Conservation (phyloP, 768 basidiomycete genomes). For the Leccinum variicolor region DNA sequence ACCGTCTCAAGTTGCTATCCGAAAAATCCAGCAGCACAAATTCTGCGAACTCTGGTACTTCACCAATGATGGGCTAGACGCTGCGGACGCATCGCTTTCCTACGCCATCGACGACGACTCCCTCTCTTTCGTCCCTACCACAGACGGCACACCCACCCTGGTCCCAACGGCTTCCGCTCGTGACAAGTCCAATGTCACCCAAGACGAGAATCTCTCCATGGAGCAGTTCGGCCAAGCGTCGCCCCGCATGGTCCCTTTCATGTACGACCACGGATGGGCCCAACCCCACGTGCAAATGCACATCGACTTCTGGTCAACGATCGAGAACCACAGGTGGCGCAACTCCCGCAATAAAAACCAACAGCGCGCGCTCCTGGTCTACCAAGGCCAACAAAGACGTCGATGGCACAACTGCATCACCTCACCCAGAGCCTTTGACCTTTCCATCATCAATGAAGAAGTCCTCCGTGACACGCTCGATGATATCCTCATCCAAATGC, state of each 20-base stretch:
- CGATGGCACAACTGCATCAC: not conserved
- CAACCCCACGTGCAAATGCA: not conserved
- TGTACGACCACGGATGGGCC: not conserved
- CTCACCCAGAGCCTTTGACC: not conserved
- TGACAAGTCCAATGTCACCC: not conserved
- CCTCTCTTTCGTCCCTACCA: not conserved
- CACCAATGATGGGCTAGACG: not conserved
- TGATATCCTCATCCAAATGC: no score
- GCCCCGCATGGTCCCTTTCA: not conserved
- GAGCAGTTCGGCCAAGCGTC: not conserved
- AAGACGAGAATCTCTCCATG: not conserved
- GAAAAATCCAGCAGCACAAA: not conserved
- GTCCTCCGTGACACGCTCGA: no score
- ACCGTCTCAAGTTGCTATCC: not conserved
- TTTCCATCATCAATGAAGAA: not conserved
- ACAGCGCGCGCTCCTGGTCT: not conserved
- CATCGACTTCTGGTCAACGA: not conserved
- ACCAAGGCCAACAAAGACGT: not conserved
- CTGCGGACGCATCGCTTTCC: not conserved
- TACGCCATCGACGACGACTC: not conserved
- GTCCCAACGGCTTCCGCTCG: no score
- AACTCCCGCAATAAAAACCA: not conserved
- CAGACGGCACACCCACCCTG: no score
- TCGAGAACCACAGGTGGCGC: not conserved
- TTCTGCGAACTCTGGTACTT: constrained; percentile 1